Conservation (phyloP, 2,329 filamentous ascomycete species). For the Hymenoscyphus infarciens region DNA sequence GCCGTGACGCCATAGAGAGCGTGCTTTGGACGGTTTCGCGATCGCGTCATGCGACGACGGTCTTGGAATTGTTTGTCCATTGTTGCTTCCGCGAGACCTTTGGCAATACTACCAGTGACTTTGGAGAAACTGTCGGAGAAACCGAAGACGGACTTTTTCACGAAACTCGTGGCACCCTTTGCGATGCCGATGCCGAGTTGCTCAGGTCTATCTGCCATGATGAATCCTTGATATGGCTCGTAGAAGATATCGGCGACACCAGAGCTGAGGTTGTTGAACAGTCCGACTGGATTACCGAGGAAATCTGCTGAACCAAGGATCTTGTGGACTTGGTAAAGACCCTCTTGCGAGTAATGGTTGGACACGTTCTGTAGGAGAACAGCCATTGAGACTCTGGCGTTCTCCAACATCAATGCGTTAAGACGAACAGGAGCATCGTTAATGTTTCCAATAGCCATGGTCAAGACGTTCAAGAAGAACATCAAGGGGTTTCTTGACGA, state of each 20-base stretch:
- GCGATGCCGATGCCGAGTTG: conserved; percentile 94
- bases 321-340: conserved; percentile 92
- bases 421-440: conserved; percentile 94
- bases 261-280: conserved; percentile 98
- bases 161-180: conserved; percentile 92
- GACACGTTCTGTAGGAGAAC: conserved; percentile 82
- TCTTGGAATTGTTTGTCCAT: conserved; percentile 99
- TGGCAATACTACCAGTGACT: conserved; percentile 94
- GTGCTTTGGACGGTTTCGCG: conserved; percentile 93
- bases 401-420: conserved; percentile 92
- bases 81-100: conserved; percentile 90
- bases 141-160: conserved; percentile 98
- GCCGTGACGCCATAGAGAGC: conserved; percentile 94
- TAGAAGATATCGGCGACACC: conserved; percentile 98
- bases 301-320: conserved; percentile 97
- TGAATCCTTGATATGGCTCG: conserved; percentile 95
- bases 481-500: conserved; percentile 90
- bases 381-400: conserved; percentile 83
- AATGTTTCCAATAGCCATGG: conserved; percentile 98
- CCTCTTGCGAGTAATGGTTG: conserved; percentile 95
- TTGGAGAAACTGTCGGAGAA: conserved; percentile 97
- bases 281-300: conserved; percentile 90
- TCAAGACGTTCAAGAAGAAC: conserved; percentile 98
- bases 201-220: conserved; percentile 92
- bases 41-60: conserved; percentile 85